Conservation (phyloP, 1,139 yeast species). For the Starmera stellimalicola region DNA sequence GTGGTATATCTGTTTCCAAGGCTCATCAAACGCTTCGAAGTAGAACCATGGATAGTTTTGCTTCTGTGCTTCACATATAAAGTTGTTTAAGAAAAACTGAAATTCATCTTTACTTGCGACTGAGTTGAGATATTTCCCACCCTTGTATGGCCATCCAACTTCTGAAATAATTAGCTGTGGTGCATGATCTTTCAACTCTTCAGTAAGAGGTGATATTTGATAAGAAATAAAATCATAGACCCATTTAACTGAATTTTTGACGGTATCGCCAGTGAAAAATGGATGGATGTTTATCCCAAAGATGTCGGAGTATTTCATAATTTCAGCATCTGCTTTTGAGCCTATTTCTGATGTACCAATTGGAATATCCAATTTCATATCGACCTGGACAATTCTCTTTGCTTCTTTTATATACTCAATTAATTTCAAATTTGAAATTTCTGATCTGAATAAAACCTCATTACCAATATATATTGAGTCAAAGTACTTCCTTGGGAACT, state of each 20-base stretch:
- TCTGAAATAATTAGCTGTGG: conserved; percentile 43
- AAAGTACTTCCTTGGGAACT: conserved; percentile 37
- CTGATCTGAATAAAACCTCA: conserved; percentile 52
- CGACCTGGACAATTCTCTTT: conserved; percentile 26
- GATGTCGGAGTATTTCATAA: conserved; percentile 37
- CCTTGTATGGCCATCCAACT: conserved; percentile 65
- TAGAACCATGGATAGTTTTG: conserved; percentile 43
- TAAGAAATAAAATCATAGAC: conserved; percentile 37
- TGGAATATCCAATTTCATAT: conserved; percentile 39
- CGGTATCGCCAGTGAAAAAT: conserved; percentile 52
- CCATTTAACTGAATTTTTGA: conserved; percentile 44
- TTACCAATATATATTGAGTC: conserved; percentile 52
- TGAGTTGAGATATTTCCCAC: conserved; percentile 40
- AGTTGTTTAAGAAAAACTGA: conserved; percentile 39
- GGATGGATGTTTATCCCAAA: conserved; percentile 64
- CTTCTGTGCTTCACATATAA: conserved; percentile 39
- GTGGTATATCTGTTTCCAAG: conserved; percentile 52
- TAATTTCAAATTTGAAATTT: conserved; percentile 31
- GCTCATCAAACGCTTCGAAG: conserved; percentile 69
- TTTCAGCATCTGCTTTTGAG: conserved; percentile 23
- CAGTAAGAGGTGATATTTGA: conserved; percentile 28
- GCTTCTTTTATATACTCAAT: conserved; percentile 34
- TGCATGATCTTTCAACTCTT: conserved; percentile 12
- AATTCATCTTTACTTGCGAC: conserved; percentile 36
- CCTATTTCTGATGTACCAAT: conserved; percentile 43